Conservation (phyloP, 2,329 filamentous ascomycete species). For the Nigrospora osmanthi region DNA sequence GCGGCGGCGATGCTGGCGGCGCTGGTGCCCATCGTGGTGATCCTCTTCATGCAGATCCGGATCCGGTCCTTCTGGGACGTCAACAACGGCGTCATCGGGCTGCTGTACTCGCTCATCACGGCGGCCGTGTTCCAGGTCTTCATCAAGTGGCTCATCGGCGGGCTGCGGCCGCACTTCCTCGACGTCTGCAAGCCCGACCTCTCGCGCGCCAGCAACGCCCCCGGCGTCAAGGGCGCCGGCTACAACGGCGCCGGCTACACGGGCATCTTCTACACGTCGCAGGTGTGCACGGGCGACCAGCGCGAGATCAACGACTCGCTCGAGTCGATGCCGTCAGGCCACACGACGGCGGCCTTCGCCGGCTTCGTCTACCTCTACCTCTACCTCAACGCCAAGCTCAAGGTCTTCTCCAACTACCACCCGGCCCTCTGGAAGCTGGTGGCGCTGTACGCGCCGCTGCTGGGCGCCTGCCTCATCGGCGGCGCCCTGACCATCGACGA, state of each 20-base stretch:
- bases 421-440: constrained; percentile 68
- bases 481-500: constrained; percentile 66
- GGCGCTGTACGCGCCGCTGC: constrained; percentile 55
- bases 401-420: constrained; percentile 66
- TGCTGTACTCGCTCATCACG: constrained; percentile 61
- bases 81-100: constrained; percentile 63
- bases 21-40: constrained; percentile 56
- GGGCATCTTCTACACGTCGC: constrained; percentile 59
- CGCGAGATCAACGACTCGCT: constrained; percentile 60
- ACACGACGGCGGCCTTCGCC: constrained; percentile 66
- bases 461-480: constrained; percentile 60
- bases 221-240: constrained; percentile 29
- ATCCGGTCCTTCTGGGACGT: constrained; percentile 61
- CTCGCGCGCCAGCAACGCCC: constrained; percentile 28
- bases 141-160: constrained; percentile 68
- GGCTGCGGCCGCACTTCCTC: constrained; percentile 65
- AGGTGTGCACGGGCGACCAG: constrained; percentile 60
- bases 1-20: constrained; percentile 57
- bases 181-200: constrained; percentile 58
- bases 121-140: constrained; percentile 73
- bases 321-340: constrained; percentile 66
- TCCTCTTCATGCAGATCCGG: constrained; percentile 60
- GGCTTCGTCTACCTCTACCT: constrained; percentile 64
- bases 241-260: constrained; percentile 45
- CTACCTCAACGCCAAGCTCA: constrained; percentile 73